These are phyloP conservation scores for Harrya chromipes DNA, from an alignment of 768 basidiomycete species.

Conservation along the genomic window DNA sequence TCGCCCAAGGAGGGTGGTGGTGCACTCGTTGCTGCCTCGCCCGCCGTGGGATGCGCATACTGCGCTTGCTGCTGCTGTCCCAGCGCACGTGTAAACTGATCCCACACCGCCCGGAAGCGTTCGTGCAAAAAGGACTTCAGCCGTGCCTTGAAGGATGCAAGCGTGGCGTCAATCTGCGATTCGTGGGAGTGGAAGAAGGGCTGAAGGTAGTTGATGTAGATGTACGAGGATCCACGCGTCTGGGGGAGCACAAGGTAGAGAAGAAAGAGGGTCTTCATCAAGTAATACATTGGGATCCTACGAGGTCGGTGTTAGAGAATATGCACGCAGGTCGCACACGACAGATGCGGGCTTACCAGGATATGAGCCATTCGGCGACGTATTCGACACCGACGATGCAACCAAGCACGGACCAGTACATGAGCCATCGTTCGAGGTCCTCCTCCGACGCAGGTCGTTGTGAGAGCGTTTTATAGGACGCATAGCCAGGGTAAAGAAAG, in stretches of 20 bases:
- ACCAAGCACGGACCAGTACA: slow-evolving; percentile 94
- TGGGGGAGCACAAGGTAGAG: slow-evolving; percentile 90
- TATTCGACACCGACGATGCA: slow-evolving; percentile 81
- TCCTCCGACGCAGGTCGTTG: slow-evolving; percentile 81
- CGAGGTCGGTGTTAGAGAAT: slow-evolving; percentile 5
- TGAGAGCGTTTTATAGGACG: slow-evolving; percentile 92
- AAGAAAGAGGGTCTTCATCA: slow-evolving; percentile 78
- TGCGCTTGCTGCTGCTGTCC: slow-evolving; percentile 39
- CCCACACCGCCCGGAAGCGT: slow-evolving; percentile 63
- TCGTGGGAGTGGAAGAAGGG: slow-evolving; percentile 86
- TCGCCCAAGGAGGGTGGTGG: slow-evolving; percentile 50
- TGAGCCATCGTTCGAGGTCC: slow-evolving; percentile 91
- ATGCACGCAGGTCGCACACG: slow-evolving; percentile 4
- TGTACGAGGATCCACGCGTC: slow-evolving; percentile 80
- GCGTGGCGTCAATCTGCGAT: slow-evolving; percentile 75
- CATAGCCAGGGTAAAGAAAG: slow-evolving; percentile 92
- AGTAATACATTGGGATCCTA: slow-evolving; percentile 89
- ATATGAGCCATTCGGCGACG: slow-evolving; percentile 81
- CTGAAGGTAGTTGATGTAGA: slow-evolving; percentile 76
- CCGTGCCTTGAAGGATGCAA: slow-evolving; percentile 60
- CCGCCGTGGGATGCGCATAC: slow-evolving; percentile 18
- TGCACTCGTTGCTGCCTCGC: slow-evolving; percentile 25
- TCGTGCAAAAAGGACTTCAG: slow-evolving; percentile 65
- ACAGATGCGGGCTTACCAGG: slow-evolving; percentile 56
- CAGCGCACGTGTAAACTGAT: slow-evolving; percentile 49